These are phyloP conservation scores for Fraxinus ornus DNA, from an alignment of 305 asterid genomes.

Conservation along the genomic window DNA sequence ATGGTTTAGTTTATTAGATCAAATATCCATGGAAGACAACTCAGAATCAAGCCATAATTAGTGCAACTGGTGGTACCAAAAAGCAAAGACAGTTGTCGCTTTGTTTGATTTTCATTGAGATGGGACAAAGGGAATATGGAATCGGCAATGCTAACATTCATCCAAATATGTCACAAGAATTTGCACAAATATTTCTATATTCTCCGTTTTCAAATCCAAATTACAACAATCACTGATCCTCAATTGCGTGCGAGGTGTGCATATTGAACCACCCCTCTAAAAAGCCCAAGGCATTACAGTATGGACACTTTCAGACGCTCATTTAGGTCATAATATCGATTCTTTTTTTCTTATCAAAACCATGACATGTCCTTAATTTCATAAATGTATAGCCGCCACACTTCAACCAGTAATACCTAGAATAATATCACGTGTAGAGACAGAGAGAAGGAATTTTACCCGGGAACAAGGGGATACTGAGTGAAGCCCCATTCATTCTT, in stretches of 20 bases:
- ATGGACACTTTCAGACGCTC: not conserved
- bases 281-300: not conserved
- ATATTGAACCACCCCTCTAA: not conserved
- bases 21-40: not conserved
- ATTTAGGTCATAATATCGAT: not conserved
- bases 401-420: not conserved
- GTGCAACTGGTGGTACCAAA: not conserved
- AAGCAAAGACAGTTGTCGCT: not conserved
- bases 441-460: constrained; percentile 32
- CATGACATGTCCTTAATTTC: not conserved
- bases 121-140: not conserved
- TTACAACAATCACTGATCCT: not conserved
- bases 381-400: not conserved
- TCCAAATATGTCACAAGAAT: not conserved
- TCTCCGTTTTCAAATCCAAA: not conserved
- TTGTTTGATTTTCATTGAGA: not conserved
- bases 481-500: constrained; percentile 60
- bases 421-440: not conserved
- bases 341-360: not conserved
- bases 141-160: not conserved
- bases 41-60: not conserved
- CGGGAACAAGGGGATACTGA: constrained; percentile 57
- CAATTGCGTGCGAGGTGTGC: not conserved
- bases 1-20: not conserved
- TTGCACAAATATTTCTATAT: too few relatives aligned